These are phyloP conservation scores for Nicotiana undulata DNA, from an alignment of 257 asterid species.

Conservation along the genomic window DNA sequence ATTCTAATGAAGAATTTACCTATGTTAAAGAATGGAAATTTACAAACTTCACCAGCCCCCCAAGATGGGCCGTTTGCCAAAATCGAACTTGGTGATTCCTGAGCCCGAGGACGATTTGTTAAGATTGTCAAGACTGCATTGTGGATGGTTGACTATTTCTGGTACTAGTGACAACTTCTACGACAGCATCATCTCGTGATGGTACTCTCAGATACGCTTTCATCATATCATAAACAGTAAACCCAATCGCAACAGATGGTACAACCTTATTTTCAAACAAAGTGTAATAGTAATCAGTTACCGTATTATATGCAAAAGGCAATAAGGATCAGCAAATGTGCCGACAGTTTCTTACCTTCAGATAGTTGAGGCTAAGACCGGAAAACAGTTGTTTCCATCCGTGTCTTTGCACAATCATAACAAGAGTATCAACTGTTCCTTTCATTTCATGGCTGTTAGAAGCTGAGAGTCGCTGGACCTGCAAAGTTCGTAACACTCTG, in stretches of 20 bases:
- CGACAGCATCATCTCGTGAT: conserved; percentile 49
- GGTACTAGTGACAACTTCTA: conserved; percentile 27
- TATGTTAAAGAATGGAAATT: not conserved
- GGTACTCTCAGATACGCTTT: conserved; percentile 81
- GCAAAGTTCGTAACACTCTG: conserved; percentile 4
- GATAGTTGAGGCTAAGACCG: conserved; percentile 93
- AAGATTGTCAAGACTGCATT: conserved; percentile 30
- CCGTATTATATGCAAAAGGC: not conserved
- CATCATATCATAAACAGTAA: conserved; percentile 74
- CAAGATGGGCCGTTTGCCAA: not conserved
- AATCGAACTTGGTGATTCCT: not conserved
- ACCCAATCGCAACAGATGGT: conserved; percentile 95
- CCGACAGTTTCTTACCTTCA: conserved; percentile 43
- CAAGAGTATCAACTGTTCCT: conserved; percentile 63
- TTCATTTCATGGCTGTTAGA: conserved; percentile 32
- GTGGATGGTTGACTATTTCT: conserved; percentile 32
- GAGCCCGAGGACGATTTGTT: not conserved
- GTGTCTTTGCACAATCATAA: conserved; percentile 41
- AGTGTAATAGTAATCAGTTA: not conserved
- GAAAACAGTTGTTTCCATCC: conserved; percentile 93
- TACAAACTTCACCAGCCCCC: not conserved
- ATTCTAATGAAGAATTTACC: conserved; percentile 1
- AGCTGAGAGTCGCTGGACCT: conserved; percentile 67
- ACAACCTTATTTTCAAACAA: conserved; percentile 50
- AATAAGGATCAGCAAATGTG: not conserved